phyloP scores from a whole-genome alignment of 2,329 filamentous ascomycete species.

The Pseudogymnoascus sp. region DNA sequence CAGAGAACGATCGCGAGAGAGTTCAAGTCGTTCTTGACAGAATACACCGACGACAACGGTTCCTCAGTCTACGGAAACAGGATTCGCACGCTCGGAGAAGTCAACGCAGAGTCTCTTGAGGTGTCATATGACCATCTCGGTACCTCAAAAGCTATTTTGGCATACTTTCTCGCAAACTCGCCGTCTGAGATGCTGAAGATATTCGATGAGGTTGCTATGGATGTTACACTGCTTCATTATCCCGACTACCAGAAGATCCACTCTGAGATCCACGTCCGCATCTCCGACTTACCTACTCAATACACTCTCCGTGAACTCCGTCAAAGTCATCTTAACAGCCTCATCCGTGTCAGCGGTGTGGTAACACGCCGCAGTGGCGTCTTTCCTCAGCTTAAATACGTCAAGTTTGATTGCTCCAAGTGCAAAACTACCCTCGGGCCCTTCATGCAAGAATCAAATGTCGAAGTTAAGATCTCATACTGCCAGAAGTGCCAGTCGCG shows the following conservation, averaged over 20 bases:
- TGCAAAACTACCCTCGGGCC: conserved; percentile 87
- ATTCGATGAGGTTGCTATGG: conserved; percentile 94
- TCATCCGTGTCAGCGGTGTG: conserved; percentile 89
- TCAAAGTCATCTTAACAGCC: conserved; percentile 90
- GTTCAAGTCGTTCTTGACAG: conserved; percentile 95
- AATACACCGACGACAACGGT: conserved; percentile 84
- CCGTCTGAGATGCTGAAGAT: conserved; percentile 93
- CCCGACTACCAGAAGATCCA: conserved; percentile 97
- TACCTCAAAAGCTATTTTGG: conserved; percentile 83
- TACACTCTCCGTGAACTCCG: conserved; percentile 93
- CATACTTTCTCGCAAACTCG: conserved; percentile 93
- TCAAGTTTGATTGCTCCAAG: conserved; percentile 95
- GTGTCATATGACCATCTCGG: conserved; percentile 92
- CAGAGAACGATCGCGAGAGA: conserved; percentile 91
- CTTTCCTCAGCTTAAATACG: conserved; percentile 95
- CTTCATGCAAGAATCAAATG: conserved; percentile 94
- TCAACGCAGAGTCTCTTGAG: conserved; percentile 93
- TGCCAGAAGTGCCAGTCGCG: conserved; percentile 95
- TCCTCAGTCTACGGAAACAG: conserved; percentile 91
- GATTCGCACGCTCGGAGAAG: conserved; percentile 89
- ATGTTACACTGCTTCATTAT: conserved; percentile 91
- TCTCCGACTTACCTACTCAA: conserved; percentile 87
- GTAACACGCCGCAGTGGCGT: conserved; percentile 92
- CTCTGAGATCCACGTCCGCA: conserved; percentile 93
- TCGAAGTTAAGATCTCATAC: conserved; percentile 92